Evolutionary conservation across 495 filamentous ascomycete genomes (phyloP), one percentile per base, ranked within the genome.

Genomic region (Aspergillus olivimuriae): DNA sequence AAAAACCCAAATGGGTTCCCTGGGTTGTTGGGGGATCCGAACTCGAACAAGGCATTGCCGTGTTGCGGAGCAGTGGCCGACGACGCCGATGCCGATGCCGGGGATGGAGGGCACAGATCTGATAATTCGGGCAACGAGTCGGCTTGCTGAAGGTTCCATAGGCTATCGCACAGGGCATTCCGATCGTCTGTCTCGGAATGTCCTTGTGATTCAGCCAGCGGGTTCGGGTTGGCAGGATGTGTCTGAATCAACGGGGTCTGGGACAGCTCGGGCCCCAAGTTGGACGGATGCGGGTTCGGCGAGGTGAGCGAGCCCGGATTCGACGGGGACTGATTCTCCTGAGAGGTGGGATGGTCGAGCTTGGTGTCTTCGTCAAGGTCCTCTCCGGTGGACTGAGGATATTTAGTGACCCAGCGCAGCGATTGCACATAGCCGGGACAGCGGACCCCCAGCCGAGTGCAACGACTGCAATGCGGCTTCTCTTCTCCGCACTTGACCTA

Each of bases 401-500:
- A 67, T 49, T 78, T 74, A 12, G 73, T 76, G 12, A 75, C 68
- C 76, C 76, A 80, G 23, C 70, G 66, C 12, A 80, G 52, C 4
- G 69, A 59, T 51, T 76, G 70, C 3, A 66, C 58, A 49, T 78
- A 80, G 1, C 76, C 76, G 14, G 76, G 76, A 38, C 76, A 80
- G 19, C 49, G 48, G 15, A 77, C 59, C 0, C 69, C 65, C 36
- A 74, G 55, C 24, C 68, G 68, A n/a, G 53, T 65, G 47, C 76
- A 80, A 41, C 74, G 72, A 43, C 47, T 55, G 50, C 76, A 80
- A 37, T 63, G 58, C 24, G 76, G 76, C 30, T 72, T 67, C 21
- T 65, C 65, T 52, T 79, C 75, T 57, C 74, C 75, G 50, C 75
- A 79, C 62, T 79, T 79, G 43, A 79, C 61, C 75, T 77, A 34